These are phyloP conservation scores for Umbelopsis sp. DNA, from an alignment of 192 early-diverging fungal genomes.

Conservation along the genomic window DNA sequence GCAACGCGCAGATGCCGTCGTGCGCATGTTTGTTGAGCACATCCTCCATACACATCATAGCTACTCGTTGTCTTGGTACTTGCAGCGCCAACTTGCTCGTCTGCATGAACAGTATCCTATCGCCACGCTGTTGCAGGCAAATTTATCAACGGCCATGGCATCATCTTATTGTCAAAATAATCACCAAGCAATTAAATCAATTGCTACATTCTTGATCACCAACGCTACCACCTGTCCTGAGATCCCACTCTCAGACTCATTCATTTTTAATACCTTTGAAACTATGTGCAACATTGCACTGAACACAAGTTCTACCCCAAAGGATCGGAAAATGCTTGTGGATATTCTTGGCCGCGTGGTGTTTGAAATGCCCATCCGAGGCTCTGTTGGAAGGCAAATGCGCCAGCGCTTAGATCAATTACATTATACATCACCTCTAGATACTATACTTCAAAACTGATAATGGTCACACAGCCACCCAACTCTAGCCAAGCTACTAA, in stretches of 20 bases:
- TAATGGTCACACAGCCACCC: not conserved
- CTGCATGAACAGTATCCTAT: slow-evolving; percentile 6
- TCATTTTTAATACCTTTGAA: slow-evolving; percentile 1
- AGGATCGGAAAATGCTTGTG: not conserved
- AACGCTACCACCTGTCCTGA: slow-evolving; percentile 8
- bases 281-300: not conserved
- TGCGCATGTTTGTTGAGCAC: not conserved
- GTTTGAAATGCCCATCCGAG: slow-evolving; percentile 8
- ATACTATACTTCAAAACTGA: not conserved
- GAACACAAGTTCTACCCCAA: not conserved
- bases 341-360: not conserved
- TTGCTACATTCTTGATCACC: not conserved
- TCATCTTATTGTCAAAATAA: not conserved
- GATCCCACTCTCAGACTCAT: not conserved
- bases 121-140: not conserved
- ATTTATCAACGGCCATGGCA: not conserved
- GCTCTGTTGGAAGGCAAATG: slow-evolving; percentile 1
- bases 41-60: not conserved
- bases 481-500: not conserved
- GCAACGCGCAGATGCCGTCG: not conserved
- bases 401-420: not conserved
- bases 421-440: not conserved
- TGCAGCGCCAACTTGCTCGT: slow-evolving; percentile 4
- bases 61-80: not conserved
- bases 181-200: not conserved